Percentiles rank a stretch among this genome's conserved stretches.
Conservation (phyloP, 1,284 basidiomycete species). For the Grifola frondosa region DNA sequence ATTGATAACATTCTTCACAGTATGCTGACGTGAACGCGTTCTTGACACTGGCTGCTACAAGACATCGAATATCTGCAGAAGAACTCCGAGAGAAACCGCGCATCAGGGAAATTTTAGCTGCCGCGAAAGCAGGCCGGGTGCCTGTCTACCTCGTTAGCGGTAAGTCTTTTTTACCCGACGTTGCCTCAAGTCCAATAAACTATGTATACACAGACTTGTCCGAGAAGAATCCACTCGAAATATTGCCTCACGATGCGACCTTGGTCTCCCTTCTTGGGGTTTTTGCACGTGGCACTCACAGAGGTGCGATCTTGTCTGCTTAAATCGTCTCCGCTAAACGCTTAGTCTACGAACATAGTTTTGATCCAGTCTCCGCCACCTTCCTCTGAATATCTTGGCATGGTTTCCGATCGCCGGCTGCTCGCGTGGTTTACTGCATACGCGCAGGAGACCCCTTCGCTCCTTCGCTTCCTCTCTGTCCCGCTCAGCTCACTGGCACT, state of each 20-base stretch:
- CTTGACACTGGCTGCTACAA: conserved; percentile 73
- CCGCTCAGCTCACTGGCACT: conserved; percentile 57
- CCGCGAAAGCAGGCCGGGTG: conserved; percentile 69
- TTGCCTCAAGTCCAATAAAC: not conserved
- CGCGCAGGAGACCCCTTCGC: conserved; percentile 43
- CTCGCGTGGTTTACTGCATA: conserved; percentile 62
- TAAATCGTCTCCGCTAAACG: not conserved
- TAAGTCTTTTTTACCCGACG: conserved; percentile 37
- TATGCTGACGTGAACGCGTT: conserved; percentile 83
- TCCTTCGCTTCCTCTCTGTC: conserved; percentile 55
- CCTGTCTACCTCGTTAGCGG: conserved; percentile 75
- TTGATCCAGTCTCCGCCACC: conserved; percentile 45
- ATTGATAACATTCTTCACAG: no score
- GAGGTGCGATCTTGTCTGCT: conserved; percentile 43
- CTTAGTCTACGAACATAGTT: conserved; percentile 34
- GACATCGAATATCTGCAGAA: conserved; percentile 61
- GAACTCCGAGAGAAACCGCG: conserved; percentile 58
- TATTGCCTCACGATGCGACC: conserved; percentile 59
- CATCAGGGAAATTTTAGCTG: conserved; percentile 64
- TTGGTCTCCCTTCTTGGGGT: conserved; percentile 60
- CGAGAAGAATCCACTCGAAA: conserved; percentile 75
- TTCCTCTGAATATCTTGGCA: conserved; percentile 51
- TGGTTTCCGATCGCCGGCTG: conserved; percentile 68
- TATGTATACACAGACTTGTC: conserved; percentile 58
- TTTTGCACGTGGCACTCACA: conserved; percentile 68